phyloP scores from a whole-genome alignment of 192 early-diverging fungal species.

The Rhizophagus clarus region DNA sequence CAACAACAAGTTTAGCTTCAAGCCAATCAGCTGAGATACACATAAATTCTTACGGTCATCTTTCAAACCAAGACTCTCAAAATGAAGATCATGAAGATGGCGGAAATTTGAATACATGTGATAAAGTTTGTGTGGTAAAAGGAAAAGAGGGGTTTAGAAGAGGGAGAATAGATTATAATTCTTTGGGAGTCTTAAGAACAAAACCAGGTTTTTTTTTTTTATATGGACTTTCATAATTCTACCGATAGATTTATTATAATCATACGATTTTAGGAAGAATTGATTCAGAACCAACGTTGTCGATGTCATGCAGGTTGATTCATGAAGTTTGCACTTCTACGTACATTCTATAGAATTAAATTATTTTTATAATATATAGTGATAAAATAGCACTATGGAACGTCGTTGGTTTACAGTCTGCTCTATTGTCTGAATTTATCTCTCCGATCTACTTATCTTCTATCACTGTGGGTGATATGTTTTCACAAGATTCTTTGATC shows the following conservation, averaged over 20 bases:
- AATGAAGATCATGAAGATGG: background rate
- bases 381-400: slow-evolving; percentile 94
- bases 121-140: background rate
- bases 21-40: slow-evolving; percentile 5
- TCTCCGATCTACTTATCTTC: slow-evolving; percentile 69
- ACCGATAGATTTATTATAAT: background rate
- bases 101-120: background rate
- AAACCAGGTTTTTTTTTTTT: slow-evolving; percentile 61
- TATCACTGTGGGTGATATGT: slow-evolving; percentile 72
- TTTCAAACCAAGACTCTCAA: background rate
- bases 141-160: slow-evolving; percentile 43
- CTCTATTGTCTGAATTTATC: slow-evolving; percentile 63
- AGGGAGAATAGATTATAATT: slow-evolving; percentile 62
- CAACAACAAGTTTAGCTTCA: slow-evolving; percentile 57
- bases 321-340: background rate
- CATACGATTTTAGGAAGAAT: slow-evolving; percentile 46
- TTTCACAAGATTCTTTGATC: slow-evolving; percentile 57
- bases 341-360: background rate
- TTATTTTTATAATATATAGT: slow-evolving; percentile 44
- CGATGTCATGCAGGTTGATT: slow-evolving; percentile 72
- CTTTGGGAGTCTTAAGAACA: slow-evolving; percentile 68
- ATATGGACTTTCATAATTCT: background rate
- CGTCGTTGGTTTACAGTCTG: slow-evolving; percentile 75
- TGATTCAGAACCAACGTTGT: slow-evolving; percentile 71
- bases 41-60: background rate